phyloP scores from a whole-genome alignment of 2,329 filamentous ascomycete species.

The Botrytis galanthina region DNA sequence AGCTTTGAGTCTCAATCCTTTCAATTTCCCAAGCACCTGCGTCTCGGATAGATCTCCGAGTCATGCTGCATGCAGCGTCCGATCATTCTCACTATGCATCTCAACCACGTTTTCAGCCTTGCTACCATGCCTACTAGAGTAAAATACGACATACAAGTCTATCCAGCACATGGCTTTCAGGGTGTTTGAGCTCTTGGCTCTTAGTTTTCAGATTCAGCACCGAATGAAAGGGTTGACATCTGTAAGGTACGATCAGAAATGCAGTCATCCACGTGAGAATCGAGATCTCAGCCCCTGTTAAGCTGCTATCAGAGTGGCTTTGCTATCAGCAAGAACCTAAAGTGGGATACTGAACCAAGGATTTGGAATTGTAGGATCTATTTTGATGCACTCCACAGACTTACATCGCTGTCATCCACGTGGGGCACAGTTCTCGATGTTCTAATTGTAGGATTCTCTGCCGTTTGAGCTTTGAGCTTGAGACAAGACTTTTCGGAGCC shows the following conservation, averaged over 20 bases:
- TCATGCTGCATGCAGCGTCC: not conserved
- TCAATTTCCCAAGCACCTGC: not conserved
- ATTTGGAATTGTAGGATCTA: constrained; percentile 7
- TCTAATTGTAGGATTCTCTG: constrained; percentile 5
- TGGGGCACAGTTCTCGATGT: not conserved
- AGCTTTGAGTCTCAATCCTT: not conserved
- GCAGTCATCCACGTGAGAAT: constrained; percentile 14
- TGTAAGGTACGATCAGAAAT: constrained; percentile 11
- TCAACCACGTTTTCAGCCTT: constrained; percentile 14
- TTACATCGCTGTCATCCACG: constrained; percentile 4
- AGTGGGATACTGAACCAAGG: not conserved
- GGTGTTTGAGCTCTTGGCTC: not conserved
- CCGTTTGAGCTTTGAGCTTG: not conserved
- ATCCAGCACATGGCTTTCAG: constrained; percentile 10
- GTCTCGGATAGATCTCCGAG: not conserved
- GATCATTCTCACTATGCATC: constrained; percentile 7
- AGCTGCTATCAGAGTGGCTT: not conserved
- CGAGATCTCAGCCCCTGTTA: not conserved
- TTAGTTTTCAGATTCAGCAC: not conserved
- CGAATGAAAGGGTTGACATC: not conserved
- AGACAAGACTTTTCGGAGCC: not conserved
- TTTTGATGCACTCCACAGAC: not conserved
- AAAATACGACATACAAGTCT: not conserved
- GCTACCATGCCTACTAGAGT: not conserved
- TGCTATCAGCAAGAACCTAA: not conserved